Percentiles rank a stretch among this genome's conserved stretches.
phyloP scores from a whole-genome alignment of 2,329 filamentous ascomycete species.

The Diaporthe aspalathi region DNA sequence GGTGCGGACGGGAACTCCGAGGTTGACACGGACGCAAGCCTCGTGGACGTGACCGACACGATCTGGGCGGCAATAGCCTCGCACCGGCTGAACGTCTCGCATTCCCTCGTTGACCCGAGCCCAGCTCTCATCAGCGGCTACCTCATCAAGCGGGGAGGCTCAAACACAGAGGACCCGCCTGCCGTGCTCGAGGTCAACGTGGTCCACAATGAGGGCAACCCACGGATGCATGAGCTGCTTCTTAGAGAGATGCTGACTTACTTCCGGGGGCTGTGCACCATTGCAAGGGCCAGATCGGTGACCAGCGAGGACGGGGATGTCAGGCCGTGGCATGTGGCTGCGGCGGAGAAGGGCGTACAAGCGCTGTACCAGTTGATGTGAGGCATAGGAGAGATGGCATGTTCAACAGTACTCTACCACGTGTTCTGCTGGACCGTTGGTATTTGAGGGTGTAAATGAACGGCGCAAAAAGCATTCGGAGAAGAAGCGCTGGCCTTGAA shows the following conservation, averaged over 20 bases:
- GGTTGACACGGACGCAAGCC: constrained; percentile 69
- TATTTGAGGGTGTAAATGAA: not conserved
- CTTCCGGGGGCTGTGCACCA: constrained; percentile 75
- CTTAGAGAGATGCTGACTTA: constrained; percentile 77
- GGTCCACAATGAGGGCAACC: constrained; percentile 65
- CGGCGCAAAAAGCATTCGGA: constrained; percentile 23
- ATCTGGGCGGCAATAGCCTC: constrained; percentile 79
- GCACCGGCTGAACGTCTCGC: constrained; percentile 72
- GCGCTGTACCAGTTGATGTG: constrained; percentile 74
- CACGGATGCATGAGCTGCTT: constrained; percentile 70
- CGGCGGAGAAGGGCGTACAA: constrained; percentile 75
- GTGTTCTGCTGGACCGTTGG: not conserved
- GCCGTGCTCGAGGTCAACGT: constrained; percentile 73
- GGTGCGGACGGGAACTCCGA: constrained; percentile 57
- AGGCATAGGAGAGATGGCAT: constrained; percentile 41
- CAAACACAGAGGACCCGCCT: constrained; percentile 67
- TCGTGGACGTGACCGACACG: constrained; percentile 79
- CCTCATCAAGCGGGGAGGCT: constrained; percentile 71
- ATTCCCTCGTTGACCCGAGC: constrained; percentile 64
- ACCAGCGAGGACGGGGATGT: constrained; percentile 69
- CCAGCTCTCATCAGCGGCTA: constrained; percentile 73
- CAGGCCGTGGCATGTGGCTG: constrained; percentile 83
- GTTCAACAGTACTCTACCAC: not conserved
- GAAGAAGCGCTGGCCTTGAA: constrained; percentile 12
- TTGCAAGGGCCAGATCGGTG: constrained; percentile 75